Evolutionary conservation across 345 rosid species (phyloP), one percentile per base, ranked within the genome.

Genomic region (Gossypium turneri): DNA sequence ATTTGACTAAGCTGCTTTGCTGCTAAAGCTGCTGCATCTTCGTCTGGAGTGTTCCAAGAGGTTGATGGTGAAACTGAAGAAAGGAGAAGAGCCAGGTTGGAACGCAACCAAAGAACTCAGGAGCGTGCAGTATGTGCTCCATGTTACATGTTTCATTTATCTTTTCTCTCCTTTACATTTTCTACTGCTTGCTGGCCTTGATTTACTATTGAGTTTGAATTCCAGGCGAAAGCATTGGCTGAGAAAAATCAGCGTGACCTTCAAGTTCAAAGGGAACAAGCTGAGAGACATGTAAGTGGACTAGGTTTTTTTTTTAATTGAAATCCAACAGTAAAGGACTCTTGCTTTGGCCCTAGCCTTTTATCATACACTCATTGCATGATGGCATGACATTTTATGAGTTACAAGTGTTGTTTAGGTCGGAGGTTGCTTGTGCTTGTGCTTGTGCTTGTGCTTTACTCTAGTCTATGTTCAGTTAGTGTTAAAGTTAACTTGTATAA

Each of bases 161-260:
- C 47, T 80, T 69, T 60, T 27, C 41, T 29, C 16, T 80, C 52
- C 13, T 53, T 44, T 44, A 27, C 60, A 29, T 55, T 55, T 2
- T 7, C 11, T n/a, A 55, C 50, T n/a, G 43, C 50, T 64, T 24
- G 41, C 16, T 38, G 6, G 48, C 53, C 16, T 11, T 11, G 22
- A 57, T 75, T 74, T 76, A 75, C 78, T 73, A 63, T 60, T 75
- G 44, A 64, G 45, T 60, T 61, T 75, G 43, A 45, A n/a, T 76
- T 80, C 73, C 86, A 95, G 99, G 94, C 89, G 47, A 91, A 91
- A 85, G 99, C 99, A 72, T 79, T 95, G 71, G 99, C 98, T 68
- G 98, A 93, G 84, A 95, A 93, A 89, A 94, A 92, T 81, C 84
- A 94, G 50, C 92, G 97, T 45, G 98, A 94, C 78, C 97, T 91